A percentile compares a stretch with the other conserved stretches of the same genome.
Conservation (phyloP, 441 rosid species). For the Populus hybrid region DNA sequence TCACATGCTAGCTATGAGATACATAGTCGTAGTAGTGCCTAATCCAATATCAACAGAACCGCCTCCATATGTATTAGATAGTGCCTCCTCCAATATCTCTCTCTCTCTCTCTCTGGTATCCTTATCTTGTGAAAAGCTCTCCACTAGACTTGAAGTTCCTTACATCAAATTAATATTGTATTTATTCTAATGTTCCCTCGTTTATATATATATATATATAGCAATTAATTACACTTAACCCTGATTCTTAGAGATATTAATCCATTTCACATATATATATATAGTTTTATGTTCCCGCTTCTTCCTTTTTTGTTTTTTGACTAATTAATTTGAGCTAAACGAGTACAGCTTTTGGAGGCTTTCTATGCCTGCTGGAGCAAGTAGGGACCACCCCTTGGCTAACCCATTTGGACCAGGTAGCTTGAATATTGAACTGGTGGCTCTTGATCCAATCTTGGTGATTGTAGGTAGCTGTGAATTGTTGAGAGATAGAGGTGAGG, state of each 20-base stretch:
- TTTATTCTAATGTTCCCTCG: too few relatives aligned
- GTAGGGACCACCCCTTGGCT: conserved; percentile 68
- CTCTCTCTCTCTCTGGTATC: conserved; percentile 7
- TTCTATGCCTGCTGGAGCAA: conserved; percentile 62
- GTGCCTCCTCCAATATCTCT: conserved; percentile 33
- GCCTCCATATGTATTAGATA: conserved; percentile 10
- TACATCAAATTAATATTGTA: not conserved
- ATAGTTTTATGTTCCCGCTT: too few relatives aligned
- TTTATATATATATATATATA: too few relatives aligned
- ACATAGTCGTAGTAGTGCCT: not conserved
- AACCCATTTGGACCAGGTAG: conserved; percentile 80
- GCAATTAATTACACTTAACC: too few relatives aligned
- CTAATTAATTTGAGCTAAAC: not conserved
- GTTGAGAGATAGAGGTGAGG: conserved; percentile 62
- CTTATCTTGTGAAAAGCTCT: conserved; percentile 1
- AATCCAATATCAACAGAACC: not conserved
- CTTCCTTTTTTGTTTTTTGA: not conserved
- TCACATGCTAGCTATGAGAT: not conserved
- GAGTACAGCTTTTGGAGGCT: conserved; percentile 80
- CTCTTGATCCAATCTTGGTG: conserved; percentile 60
- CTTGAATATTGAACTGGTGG: conserved; percentile 38
- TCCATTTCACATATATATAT: too few relatives aligned
- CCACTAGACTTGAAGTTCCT: conserved; percentile 1
- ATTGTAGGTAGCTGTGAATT: conserved; percentile 61
- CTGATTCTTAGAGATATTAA: too few relatives aligned